phyloP scores from a whole-genome alignment of 1,284 basidiomycete species.

The Rhodotorula sp. region DNA sequence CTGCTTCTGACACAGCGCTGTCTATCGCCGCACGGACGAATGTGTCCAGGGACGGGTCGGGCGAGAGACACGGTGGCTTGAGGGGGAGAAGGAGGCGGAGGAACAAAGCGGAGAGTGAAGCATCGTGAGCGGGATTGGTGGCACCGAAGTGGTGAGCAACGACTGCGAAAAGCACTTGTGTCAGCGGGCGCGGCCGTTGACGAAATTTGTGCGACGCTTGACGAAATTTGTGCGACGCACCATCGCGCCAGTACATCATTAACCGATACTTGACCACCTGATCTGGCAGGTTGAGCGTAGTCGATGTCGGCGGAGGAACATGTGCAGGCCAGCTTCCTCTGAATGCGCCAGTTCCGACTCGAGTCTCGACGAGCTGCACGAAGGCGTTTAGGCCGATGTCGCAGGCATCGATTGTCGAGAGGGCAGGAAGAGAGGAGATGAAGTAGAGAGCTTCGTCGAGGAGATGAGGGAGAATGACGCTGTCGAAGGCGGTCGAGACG shows the following conservation, averaged over 20 bases:
- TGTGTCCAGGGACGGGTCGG: neutral
- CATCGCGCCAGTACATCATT: neutral
- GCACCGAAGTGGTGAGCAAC: neutral
- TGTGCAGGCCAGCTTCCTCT: slow-evolving; percentile 1
- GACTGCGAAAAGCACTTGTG: neutral
- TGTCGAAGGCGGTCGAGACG: neutral
- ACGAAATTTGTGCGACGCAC: neutral
- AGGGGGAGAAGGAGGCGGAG: slow-evolving; percentile 3
- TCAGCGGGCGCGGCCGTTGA: no score
- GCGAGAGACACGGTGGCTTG: neutral
- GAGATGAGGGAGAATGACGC: neutral
- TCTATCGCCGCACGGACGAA: neutral
- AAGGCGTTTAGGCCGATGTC: slow-evolving; percentile 10
- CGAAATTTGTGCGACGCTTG: neutral
- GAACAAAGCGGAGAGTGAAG: neutral
- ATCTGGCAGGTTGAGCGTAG: neutral
- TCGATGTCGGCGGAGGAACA: neutral
- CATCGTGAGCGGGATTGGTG: no score
- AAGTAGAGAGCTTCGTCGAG: slow-evolving; percentile 2
- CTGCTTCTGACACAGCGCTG: neutral
- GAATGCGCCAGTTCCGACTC: neutral
- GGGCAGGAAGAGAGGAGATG: neutral
- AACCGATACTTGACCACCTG: slow-evolving; percentile 4
- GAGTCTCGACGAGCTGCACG: neutral
- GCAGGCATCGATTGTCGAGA: neutral